Evolutionary conservation across 441 rosid species (phyloP).

Genomic region (Flueggea neowawraea): DNA sequence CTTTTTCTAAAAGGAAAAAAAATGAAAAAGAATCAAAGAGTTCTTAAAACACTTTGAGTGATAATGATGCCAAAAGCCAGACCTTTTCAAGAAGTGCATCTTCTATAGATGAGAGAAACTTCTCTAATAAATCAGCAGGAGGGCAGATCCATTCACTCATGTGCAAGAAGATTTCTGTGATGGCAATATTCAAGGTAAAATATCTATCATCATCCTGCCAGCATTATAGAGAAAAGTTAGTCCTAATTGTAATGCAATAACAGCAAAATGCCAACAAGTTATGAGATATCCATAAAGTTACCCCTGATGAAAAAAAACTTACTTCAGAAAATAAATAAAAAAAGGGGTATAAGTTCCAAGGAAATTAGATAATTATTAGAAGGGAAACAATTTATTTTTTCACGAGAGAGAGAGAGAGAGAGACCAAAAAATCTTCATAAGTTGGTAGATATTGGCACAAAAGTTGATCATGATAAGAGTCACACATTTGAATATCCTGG

Average conservation of each 20-base stretch:
- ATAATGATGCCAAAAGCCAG: slow-evolving; percentile 22
- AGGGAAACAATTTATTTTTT: too few relatives aligned
- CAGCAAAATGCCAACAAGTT: not conserved
- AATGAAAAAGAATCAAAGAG: not conserved
- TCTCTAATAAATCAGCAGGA: slow-evolving; percentile 41
- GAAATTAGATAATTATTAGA: too few relatives aligned
- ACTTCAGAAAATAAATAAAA: too few relatives aligned
- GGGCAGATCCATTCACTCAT: slow-evolving; percentile 53
- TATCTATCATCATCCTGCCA: slow-evolving; percentile 69
- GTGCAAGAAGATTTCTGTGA: slow-evolving; percentile 72
- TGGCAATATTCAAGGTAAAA: slow-evolving; percentile 57
- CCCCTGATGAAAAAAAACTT: too few relatives aligned
- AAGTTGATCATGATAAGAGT: not conserved
- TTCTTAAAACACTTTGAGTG: not conserved
- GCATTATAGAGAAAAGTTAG: slow-evolving; percentile 17
- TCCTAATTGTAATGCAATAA: slow-evolving; percentile 2
- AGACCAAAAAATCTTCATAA: too few relatives aligned
- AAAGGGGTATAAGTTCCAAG: too few relatives aligned
- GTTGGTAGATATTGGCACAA: not conserved
- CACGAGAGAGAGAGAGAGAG: too few relatives aligned
- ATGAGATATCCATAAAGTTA: too few relatives aligned
- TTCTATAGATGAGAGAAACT: slow-evolving; percentile 60
- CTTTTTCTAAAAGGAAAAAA: too few relatives aligned
- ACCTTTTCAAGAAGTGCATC: slow-evolving; percentile 75
- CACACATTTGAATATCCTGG: not conserved